A percentile compares a stretch with the other conserved stretches of the same genome.
These are phyloP conservation scores for Grosmannia clavigera DNA, from an alignment of 2,329 filamentous ascomycete species.

Conservation along the genomic window DNA sequence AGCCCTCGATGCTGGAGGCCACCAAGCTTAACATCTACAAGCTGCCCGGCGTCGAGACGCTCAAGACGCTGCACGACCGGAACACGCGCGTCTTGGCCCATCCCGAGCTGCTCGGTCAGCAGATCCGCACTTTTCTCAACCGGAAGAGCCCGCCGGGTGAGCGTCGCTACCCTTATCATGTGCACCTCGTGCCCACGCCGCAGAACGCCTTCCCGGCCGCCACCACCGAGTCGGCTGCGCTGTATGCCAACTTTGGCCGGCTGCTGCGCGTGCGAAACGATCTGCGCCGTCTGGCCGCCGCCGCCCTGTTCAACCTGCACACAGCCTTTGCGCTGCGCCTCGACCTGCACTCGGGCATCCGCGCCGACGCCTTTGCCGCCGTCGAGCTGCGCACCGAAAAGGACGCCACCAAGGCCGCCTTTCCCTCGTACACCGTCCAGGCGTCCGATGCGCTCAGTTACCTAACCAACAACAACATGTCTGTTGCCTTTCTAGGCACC, in stretches of 20 bases:
- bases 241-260: conserved; percentile 25
- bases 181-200: conserved; percentile 17
- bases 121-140: conserved; percentile 18
- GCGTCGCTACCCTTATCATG: conserved; percentile 20
- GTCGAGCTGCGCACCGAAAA: conserved; percentile 24
- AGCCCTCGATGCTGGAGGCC: conserved; percentile 17
- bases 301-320: conserved; percentile 22
- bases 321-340: conserved; percentile 15
- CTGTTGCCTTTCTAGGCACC: conserved; percentile 29
- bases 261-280: conserved; percentile 24
- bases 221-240: conserved; percentile 15
- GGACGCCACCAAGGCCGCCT: conserved; percentile 15
- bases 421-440: conserved; percentile 20
- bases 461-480: conserved; percentile 16
- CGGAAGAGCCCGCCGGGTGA: conserved; percentile 13
- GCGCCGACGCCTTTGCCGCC: conserved; percentile 15
- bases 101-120: conserved; percentile 10
- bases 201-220: conserved; percentile 21
- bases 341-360: conserved; percentile 16
- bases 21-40: conserved; percentile 15
- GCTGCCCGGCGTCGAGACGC: conserved; percentile 10
- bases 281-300: conserved; percentile 21
- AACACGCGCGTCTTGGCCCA: conserved; percentile 17
- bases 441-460: conserved; percentile 20
- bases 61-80: neutral